A percentile compares a stretch with the other conserved stretches of the same genome.
Evolutionary conservation across 768 basidiomycete genomes (phyloP).

Genomic region (Amanita molliuscula): DNA sequence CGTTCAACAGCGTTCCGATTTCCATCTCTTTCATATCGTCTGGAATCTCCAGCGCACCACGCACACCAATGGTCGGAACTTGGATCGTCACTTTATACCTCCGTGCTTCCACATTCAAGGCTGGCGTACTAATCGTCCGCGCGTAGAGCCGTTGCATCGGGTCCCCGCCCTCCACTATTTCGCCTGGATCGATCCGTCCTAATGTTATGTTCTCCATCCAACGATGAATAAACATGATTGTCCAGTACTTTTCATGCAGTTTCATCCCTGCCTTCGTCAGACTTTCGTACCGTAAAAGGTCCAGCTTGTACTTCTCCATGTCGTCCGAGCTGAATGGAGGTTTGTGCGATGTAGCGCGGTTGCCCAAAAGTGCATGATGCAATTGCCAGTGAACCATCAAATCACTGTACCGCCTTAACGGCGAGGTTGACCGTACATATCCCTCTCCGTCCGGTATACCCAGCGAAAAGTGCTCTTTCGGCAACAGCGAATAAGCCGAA

Average conservation of each 20-base stretch:
- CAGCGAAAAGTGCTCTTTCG: slow-evolving; percentile 56
- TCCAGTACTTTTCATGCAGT: slow-evolving; percentile 24
- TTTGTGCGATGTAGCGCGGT: slow-evolving; percentile 15
- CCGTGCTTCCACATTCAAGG: slow-evolving; percentile 8
- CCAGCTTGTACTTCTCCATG: slow-evolving; percentile 31
- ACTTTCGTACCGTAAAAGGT: slow-evolving; percentile 20
- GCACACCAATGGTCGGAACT: slow-evolving; percentile 16
- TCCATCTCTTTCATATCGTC: neutral
- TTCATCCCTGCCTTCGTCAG: slow-evolving; percentile 6
- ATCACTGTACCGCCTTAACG: slow-evolving; percentile 78
- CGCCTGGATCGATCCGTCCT: slow-evolving; percentile 11
- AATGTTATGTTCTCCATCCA: slow-evolving; percentile 22
- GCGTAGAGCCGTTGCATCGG: slow-evolving; percentile 18
- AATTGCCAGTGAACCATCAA: slow-evolving; percentile 89
- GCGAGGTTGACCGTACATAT: slow-evolving; percentile 78
- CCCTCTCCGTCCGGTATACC: slow-evolving; percentile 69
- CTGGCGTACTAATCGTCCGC: slow-evolving; percentile 8
- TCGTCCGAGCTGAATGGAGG: slow-evolving; percentile 36
- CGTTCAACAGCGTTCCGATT: slow-evolving; percentile 7
- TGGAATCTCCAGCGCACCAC: slow-evolving; percentile 4
- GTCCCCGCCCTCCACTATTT: slow-evolving; percentile 6
- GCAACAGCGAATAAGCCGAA: slow-evolving; percentile 38
- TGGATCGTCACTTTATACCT: slow-evolving; percentile 10
- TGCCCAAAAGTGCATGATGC: slow-evolving; percentile 56
- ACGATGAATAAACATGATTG: slow-evolving; percentile 24